Conservation (phyloP, 1,139 yeast species). For the Wickerhamomyces sp. region DNA sequence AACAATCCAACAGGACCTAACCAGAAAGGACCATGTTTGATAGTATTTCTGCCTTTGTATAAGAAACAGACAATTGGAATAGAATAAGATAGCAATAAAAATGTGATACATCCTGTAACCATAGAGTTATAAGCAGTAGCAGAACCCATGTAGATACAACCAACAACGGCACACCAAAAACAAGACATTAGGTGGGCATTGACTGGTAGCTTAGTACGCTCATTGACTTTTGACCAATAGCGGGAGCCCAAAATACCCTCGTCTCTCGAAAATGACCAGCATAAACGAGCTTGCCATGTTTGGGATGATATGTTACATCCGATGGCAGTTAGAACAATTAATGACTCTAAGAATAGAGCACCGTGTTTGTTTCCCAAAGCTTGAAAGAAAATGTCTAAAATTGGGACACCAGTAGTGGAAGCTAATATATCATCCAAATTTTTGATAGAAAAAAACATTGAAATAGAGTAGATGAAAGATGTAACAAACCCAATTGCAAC, state of each 20-base stretch:
- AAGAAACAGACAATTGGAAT: conserved; percentile 48
- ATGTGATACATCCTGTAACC: conserved; percentile 49
- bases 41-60: conserved; percentile 49
- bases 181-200: conserved; percentile 49
- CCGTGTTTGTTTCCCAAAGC: conserved; percentile 48
- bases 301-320: conserved; percentile 68
- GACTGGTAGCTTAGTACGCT: conserved; percentile 41
- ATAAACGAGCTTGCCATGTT: conserved; percentile 67
- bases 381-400: conserved; percentile 54
- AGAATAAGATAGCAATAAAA: conserved; percentile 41
- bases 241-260: conserved; percentile 44
- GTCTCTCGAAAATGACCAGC: conserved; percentile 76
- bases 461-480: conserved; percentile 49
- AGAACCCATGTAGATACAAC: conserved; percentile 45
- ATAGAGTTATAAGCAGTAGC: conserved; percentile 50
- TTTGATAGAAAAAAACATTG: conserved; percentile 55
- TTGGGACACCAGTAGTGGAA: conserved; percentile 53
- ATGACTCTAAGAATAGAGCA: conserved; percentile 51
- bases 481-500: conserved; percentile 59
- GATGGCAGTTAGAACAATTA: conserved; percentile 55
- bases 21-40: conserved; percentile 66
- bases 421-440: conserved; percentile 41
- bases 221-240: conserved; percentile 40
- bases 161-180: conserved; percentile 38
- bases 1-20: conserved; percentile 56